Evolutionary conservation across 305 asterid genomes (phyloP).

Genomic region (Euphrasia arctica): DNA sequence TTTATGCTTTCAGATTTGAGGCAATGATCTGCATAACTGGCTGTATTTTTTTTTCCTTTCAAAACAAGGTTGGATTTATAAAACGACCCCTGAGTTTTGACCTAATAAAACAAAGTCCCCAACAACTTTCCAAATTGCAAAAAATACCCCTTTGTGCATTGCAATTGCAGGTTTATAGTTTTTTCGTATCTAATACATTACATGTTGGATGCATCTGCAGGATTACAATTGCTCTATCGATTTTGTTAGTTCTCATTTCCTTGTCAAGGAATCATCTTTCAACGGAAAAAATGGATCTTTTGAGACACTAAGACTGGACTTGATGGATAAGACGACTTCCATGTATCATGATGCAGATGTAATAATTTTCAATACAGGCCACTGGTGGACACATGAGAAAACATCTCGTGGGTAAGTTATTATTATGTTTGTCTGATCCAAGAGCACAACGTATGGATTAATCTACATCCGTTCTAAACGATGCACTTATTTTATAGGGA

Average conservation of each 20-base stretch:
- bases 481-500: slow-evolving; percentile 41
- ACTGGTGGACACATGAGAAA: slow-evolving; percentile 99
- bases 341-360: slow-evolving; percentile 94
- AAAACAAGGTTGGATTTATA: background rate
- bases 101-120: too few species aligned
- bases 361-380: slow-evolving; percentile 83
- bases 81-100: too few species aligned
- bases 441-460: background rate
- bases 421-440: background rate
- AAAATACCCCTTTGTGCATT: too few species aligned
- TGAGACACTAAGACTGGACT: slow-evolving; percentile 81
- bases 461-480: background rate
- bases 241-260: slow-evolving; percentile 87
- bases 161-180: too few species aligned
- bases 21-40: slow-evolving; percentile 33
- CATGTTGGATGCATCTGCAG: slow-evolving; percentile 36
- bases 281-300: slow-evolving; percentile 56
- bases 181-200: background rate
- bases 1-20: slow-evolving; percentile 91
- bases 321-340: slow-evolving; percentile 71
- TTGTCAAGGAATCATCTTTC: slow-evolving; percentile 60
- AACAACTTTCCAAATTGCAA: too few species aligned
- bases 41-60: background rate
- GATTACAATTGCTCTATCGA: slow-evolving; percentile 83
- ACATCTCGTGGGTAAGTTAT: slow-evolving; percentile 77